Conservation (phyloP, 108 stramenopile genomes). For the Nitzschia palea region DNA sequence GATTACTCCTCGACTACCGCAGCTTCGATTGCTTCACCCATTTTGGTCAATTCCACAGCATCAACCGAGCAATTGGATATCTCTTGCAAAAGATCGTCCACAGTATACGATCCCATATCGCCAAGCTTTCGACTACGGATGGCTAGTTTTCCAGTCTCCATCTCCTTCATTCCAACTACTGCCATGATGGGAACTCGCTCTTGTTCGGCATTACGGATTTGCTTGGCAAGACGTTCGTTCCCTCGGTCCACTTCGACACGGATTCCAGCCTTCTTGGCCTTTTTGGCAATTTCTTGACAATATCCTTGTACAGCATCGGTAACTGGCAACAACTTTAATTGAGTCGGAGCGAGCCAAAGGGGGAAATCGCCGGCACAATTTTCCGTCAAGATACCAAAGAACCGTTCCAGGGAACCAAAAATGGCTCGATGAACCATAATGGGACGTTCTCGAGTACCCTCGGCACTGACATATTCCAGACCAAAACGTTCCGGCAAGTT, state of each 20-base stretch:
- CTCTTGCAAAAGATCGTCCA: slow-evolving; percentile 74
- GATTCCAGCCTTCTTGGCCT: slow-evolving; percentile 75
- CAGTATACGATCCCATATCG: slow-evolving; percentile 83
- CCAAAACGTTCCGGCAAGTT: slow-evolving; percentile 98
- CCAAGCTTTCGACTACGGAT: slow-evolving; percentile 85
- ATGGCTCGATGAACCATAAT: slow-evolving; percentile 98
- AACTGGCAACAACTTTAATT: slow-evolving; percentile 92
- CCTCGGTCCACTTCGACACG: slow-evolving; percentile 92
- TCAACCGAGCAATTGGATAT: slow-evolving; percentile 56
- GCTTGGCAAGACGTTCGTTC: slow-evolving; percentile 91
- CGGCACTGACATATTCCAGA: slow-evolving; percentile 85
- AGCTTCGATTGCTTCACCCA: slow-evolving; percentile 52
- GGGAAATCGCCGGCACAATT: slow-evolving; percentile 95
- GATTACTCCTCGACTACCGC: neutral
- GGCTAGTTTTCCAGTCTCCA: slow-evolving; percentile 81
- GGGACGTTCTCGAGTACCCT: slow-evolving; percentile 76
- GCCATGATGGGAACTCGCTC: slow-evolving; percentile 93
- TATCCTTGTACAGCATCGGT: slow-evolving; percentile 90
- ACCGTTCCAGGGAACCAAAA: slow-evolving; percentile 97
- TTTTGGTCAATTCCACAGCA: slow-evolving; percentile 73
- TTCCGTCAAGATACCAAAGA: slow-evolving; percentile 97
- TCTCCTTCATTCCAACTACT: slow-evolving; percentile 92
- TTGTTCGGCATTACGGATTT: slow-evolving; percentile 96
- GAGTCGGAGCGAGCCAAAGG: slow-evolving; percentile 93
- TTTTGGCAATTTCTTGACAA: slow-evolving; percentile 81